Evolutionary conservation across 805 yeast species (phyloP), one percentile per base, ranked within the genome.

Genomic region (Myxozyma lipomycoides): DNA sequence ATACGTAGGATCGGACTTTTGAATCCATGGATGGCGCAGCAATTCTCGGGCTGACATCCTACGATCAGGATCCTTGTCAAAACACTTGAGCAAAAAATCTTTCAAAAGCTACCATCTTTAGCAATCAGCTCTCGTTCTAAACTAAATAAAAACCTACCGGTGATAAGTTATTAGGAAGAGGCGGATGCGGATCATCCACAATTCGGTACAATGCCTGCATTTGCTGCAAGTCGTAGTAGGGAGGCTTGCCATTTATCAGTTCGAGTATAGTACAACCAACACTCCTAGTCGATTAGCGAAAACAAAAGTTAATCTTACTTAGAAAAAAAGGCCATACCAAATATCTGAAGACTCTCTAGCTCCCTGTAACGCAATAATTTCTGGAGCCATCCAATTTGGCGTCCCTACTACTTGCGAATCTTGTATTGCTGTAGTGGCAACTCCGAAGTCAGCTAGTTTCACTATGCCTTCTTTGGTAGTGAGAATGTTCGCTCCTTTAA

Each of bases 361-460:
- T 2, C 95, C 95, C 62, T 84, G 86, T 60, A 88, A 82, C 38
- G 83, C 73, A 3, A 93, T 85, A 1, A 95, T 82, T 64, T 93
- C 98, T 0, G 98, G 98, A 0, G 98, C 97, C 96, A 93, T 90
- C 98, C 98, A 93, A 64, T 91, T 86, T 0, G 97, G 95, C 0
- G 98, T 88, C 1, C 98, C 98, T 15, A 79, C 81, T 62, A 66
- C 64, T 17, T 64, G 53, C 23, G 48, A 48, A 10, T 51, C 58
- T n/a, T 46, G 48, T 5, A 63, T 48, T 28, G 61, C 53, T 43
- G 52, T 26, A 53, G 84, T 77, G 18, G 90, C 86, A 5, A 85
- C 86, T 1, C 93, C 93, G 64, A 84, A 84, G 65, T 84, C 91
- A 2, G 88, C 87, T 21, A 84, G 70, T 56, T 84, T 85, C 22